Conservation (phyloP, 768 basidiomycete species). For the Tylopilus cervinicoccineus region DNA sequence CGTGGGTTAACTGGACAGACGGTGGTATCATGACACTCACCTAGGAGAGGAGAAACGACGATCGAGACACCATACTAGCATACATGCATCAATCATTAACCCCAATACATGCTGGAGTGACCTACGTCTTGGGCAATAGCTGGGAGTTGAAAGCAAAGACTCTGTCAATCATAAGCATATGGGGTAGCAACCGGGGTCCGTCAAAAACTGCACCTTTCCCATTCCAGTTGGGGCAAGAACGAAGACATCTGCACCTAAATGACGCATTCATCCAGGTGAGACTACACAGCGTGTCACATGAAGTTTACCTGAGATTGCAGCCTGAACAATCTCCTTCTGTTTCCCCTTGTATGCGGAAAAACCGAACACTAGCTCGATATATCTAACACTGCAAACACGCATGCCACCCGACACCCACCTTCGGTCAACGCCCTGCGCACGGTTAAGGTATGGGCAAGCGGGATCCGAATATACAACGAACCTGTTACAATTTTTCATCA, state of each 20-base stretch:
- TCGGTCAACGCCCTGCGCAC: constrained; percentile 21
- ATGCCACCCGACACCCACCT: constrained; percentile 13
- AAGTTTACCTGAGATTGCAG: constrained; percentile 55
- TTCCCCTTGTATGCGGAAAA: constrained; percentile 69
- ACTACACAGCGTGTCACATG: not conserved
- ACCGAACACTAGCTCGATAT: constrained; percentile 54
- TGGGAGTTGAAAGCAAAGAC: constrained; percentile 83
- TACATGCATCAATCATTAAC: not conserved
- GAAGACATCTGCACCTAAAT: constrained; percentile 63
- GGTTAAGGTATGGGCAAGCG: not conserved
- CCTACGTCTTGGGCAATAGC: constrained; percentile 60
- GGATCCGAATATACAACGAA: not conserved
- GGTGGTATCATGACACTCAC: constrained; percentile 34
- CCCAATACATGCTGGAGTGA: not conserved
- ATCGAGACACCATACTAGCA: constrained; percentile 64
- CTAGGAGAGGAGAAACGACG: constrained; percentile 73
- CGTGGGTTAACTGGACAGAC: not conserved
- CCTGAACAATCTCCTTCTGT: constrained; percentile 72
- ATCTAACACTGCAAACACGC: not conserved
- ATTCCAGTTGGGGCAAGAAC: constrained; percentile 86
- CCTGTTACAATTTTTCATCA: constrained; percentile 16
- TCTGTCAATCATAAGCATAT: constrained; percentile 38
- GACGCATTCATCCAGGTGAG: not conserved
- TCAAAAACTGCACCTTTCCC: constrained; percentile 62
- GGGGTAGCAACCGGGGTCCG: not conserved